Evolutionary conservation across 1,139 yeast genomes (phyloP).

Genomic region (Candida labiduridarum): DNA sequence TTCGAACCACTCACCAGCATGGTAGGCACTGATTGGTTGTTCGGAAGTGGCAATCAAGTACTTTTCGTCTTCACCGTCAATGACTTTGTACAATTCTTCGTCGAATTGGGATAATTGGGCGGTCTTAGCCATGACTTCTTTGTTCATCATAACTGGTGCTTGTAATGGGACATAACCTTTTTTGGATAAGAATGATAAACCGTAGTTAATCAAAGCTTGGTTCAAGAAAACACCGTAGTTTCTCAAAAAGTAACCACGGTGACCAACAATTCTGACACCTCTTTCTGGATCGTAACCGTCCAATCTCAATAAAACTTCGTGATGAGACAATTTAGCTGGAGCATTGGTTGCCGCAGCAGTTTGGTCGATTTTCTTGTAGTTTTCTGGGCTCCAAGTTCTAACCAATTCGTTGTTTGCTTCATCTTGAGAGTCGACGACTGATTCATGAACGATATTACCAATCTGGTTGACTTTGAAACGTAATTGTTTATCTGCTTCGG

Average conservation of each 20-base stretch:
- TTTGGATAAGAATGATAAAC: slow-evolving; percentile 78
- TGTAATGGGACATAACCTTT: slow-evolving; percentile 89
- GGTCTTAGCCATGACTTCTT: slow-evolving; percentile 98
- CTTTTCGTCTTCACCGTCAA: slow-evolving; percentile 97
- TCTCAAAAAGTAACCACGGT: slow-evolving; percentile 96
- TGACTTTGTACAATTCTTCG: slow-evolving; percentile 94
- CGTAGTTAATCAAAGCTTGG: slow-evolving; percentile 97
- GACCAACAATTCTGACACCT: slow-evolving; percentile 97
- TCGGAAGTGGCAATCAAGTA: slow-evolving; percentile 98
- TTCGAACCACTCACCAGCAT: slow-evolving; percentile 98
- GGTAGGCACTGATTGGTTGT: slow-evolving; percentile 98
- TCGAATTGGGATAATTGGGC: slow-evolving; percentile 98
- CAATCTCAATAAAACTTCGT: slow-evolving; percentile 88
- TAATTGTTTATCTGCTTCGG: slow-evolving; percentile 74
- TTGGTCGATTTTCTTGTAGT: slow-evolving; percentile 56
- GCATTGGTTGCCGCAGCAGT: slow-evolving; percentile 73
- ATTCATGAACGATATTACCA: slow-evolving; percentile 92
- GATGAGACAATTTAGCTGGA: slow-evolving; percentile 87
- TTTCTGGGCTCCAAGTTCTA: slow-evolving; percentile 81
- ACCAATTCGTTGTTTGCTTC: slow-evolving; percentile 91
- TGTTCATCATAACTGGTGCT: slow-evolving; percentile 99
- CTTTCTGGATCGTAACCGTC: slow-evolving; percentile 99
- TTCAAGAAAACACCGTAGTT: slow-evolving; percentile 95
- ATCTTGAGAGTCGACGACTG: slow-evolving; percentile 83
- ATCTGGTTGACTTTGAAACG: slow-evolving; percentile 81